phyloP scores from a whole-genome alignment of 306 rosid species.

The Luffa acutangula region DNA sequence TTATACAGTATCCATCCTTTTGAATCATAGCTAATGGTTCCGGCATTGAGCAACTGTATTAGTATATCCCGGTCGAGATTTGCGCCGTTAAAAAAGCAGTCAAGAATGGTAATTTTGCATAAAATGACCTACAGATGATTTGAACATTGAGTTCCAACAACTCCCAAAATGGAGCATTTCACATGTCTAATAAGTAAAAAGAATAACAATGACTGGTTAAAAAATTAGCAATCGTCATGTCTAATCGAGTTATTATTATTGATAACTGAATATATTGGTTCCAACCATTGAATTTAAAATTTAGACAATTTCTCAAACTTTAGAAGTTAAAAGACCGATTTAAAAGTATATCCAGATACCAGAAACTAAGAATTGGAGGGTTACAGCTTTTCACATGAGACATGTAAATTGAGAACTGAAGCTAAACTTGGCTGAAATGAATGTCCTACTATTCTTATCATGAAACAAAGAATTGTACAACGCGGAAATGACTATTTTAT shows the following conservation, averaged over 20 bases:
- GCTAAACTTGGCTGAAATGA: constrained; percentile 8
- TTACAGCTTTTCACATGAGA: not conserved
- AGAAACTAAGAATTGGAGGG: not conserved
- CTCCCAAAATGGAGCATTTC: not conserved
- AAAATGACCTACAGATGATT: not conserved
- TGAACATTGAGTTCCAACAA: not conserved
- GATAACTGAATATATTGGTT: not conserved
- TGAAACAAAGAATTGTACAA: constrained; percentile 16
- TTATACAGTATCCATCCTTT: not conserved
- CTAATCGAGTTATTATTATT: not conserved
- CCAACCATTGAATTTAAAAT: not conserved
- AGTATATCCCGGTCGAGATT: not conserved
- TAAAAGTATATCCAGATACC: too few species aligned
- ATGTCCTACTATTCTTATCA: constrained; percentile 15
- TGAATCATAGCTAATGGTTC: not conserved
- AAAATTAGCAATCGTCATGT: too few species aligned
- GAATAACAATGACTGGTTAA: too few species aligned
- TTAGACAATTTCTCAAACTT: not conserved
- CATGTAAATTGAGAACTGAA: not conserved
- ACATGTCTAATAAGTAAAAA: not conserved
- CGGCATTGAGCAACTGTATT: not conserved
- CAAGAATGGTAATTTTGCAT: not conserved
- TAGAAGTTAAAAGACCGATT: not conserved
- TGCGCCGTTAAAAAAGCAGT: not conserved
- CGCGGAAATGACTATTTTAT: constrained; percentile 28